Conservation (phyloP, 768 basidiomycete genomes). For the Arthromyces matolae region DNA sequence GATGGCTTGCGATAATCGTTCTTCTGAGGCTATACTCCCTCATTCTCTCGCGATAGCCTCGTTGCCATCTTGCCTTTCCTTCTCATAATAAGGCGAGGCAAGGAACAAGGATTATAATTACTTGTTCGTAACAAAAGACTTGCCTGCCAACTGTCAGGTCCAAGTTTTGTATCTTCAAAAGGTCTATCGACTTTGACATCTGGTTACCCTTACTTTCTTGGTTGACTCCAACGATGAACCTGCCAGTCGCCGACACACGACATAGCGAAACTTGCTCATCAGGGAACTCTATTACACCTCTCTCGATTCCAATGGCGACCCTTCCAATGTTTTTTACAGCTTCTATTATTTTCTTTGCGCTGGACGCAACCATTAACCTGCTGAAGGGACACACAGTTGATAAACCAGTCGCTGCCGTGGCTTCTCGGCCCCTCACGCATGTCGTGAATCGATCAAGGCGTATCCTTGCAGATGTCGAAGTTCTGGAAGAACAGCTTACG, state of each 20-base stretch:
- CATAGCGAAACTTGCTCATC: slow-evolving; percentile 13
- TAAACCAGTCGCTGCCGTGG: slow-evolving; percentile 17
- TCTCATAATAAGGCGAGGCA: slow-evolving; percentile 11
- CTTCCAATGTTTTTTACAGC: slow-evolving; percentile 31
- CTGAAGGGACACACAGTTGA: slow-evolving; percentile 12
- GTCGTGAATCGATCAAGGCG: slow-evolving; percentile 23
- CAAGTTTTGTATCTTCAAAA: not conserved
- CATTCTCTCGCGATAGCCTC: slow-evolving; percentile 17
- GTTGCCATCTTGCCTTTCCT: slow-evolving; percentile 12
- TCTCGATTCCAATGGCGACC: slow-evolving; percentile 21
- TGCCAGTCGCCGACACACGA: slow-evolving; percentile 10
- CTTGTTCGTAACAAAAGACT: slow-evolving; percentile 8
- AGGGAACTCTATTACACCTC: slow-evolving; percentile 10
- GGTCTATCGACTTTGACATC: too few species aligned
- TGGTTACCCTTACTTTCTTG: not conserved
- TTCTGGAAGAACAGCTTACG: slow-evolving; percentile 25
- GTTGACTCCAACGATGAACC: not conserved
- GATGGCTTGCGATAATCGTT: slow-evolving; percentile 8
- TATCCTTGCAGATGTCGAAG: slow-evolving; percentile 25
- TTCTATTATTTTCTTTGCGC: slow-evolving; percentile 29
- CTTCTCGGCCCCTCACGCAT: slow-evolving; percentile 2
- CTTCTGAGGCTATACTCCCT: slow-evolving; percentile 5
- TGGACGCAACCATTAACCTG: slow-evolving; percentile 28
- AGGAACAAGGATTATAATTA: too few species aligned
- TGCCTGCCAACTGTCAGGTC: slow-evolving; percentile 2